Base-by-base conservation (phyloP, 2,329 filamentous ascomycete genomes). In the Fonsecaea erecta region DNA sequence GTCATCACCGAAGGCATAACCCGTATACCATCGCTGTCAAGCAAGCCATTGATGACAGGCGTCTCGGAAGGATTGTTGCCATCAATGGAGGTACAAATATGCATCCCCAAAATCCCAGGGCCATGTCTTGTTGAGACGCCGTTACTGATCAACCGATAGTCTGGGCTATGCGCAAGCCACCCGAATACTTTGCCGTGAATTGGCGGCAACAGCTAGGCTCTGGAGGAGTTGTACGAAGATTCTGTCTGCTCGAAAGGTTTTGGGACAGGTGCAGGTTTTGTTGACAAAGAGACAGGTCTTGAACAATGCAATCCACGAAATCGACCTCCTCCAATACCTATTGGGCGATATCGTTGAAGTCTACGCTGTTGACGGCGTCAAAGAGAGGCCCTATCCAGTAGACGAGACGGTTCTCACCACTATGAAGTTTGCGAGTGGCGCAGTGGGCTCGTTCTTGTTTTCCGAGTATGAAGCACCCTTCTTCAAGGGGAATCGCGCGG, bases 251-350 rank as follows among this genome's bases (percentile, higher is more conserved):
- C 16, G 21, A 35, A 11, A 46, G 26, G 5, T 3, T 46, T n/a
- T 9, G 35, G 30, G 3, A 8, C n/a, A 14, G 3, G 5, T 40
- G 8, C 37, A 1, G 14, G 8, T 40, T 18, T n/a, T 46, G 24
- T 14, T 57, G 37, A 46, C 35, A 6, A 16, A 1, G 12, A n/a
- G 18, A n/a, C 24, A 57, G 54, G 16, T 70, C 21, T 53, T 68
- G 32, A 70, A 62, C 35, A 70, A 70, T 51, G 35, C 64, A n/a
- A 67, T 67, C 37, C 68, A 68, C 34, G 68, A 70, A 37, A 57
- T 70, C 55, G 68, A 68, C 55, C 26, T 68, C 30, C 18, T 70
- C 46, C 64, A 67, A 28, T 63, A 68, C 32, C 52, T 64, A 5
- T 58, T 69, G 7, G 68, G 68, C 18, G 40, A 60, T 14, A 65